phyloP scores from a whole-genome alignment of 2,329 filamentous ascomycete genomes.

The Akanthomyces uredinophilus region DNA sequence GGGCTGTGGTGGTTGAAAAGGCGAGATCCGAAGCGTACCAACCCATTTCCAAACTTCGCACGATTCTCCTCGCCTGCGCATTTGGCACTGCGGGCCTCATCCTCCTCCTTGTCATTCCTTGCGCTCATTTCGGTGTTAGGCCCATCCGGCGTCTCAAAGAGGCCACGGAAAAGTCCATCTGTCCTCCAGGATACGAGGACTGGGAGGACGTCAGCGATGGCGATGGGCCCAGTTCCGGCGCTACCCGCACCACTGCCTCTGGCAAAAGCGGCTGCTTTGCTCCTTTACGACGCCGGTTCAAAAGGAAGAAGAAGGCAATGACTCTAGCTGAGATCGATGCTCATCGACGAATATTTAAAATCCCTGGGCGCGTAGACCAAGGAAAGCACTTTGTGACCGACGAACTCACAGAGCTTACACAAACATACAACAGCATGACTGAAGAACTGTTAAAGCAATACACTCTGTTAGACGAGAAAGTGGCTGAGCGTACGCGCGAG shows the following conservation, averaged over 20 bases:
- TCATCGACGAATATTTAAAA: constrained; percentile 63
- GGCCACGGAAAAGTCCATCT: constrained; percentile 69
- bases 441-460: constrained; percentile 88
- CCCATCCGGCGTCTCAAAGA: constrained; percentile 72
- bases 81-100: constrained; percentile 76
- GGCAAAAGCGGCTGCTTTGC: constrained; percentile 29
- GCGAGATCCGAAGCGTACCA: constrained; percentile 66
- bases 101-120: constrained; percentile 66
- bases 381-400: constrained; percentile 73
- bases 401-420: constrained; percentile 76
- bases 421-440: constrained; percentile 89
- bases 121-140: constrained; percentile 74
- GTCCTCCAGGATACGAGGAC: constrained; percentile 55
- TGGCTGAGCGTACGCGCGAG: constrained; percentile 75
- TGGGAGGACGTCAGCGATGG: constrained; percentile 29
- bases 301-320: constrained; percentile 26
- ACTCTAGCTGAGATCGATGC: constrained; percentile 30
- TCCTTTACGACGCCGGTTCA: constrained; percentile 34
- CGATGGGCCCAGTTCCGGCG: constrained; percentile 41
- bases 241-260: constrained; percentile 39
- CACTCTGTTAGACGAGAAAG: constrained; percentile 75
- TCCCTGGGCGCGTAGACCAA: constrained; percentile 76
- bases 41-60: constrained; percentile 69
- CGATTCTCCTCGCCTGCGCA: constrained; percentile 76
- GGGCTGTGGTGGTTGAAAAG: constrained; percentile 80